Evolutionary conservation across 352 stramenopile genomes (phyloP), one percentile per base, ranked within the genome.

Genomic region (Phytophthora hybrid): DNA sequence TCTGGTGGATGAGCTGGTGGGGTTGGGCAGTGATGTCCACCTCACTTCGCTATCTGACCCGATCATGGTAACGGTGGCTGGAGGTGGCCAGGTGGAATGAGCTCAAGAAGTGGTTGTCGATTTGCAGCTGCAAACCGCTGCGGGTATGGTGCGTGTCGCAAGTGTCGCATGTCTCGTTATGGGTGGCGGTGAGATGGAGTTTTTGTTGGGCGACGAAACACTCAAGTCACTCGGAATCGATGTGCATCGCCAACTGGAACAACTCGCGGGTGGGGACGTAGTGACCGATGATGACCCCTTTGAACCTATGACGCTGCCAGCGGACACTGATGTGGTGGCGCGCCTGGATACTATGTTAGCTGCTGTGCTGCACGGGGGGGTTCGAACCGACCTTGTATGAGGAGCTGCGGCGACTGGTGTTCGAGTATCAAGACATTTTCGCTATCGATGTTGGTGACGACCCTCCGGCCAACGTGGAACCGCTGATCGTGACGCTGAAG

Each of bases 91-190:
- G 11, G 11, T 66, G 1, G 16, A 26, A 7, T 59, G 60, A n/a
- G 14, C 21, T 29, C 26, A 23, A 14, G 60, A 66, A 14, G 59
- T 58, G 31, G 49, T 31, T n/a, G 31, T 66, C 21, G 60, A 59
- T 47, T n/a, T 66, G 11, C 60, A 59, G 21, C 34, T 59, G 7
- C 60, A 66, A 14, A 66, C 49, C 1, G 49, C 31, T 26, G 60
- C 60, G 3, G 60, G 47, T 37, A 32, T 53, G 23, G 49, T 66
- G n/a, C 13, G 32, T 39, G 34, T 66, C 19, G 9, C 46, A 41
- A 59, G 37, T 53, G 60, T 66, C 60, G 49, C 46, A 58, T 66
- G 46, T 19, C 31, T 66, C 6, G 59, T 66, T 1, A 66, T 66
- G 59, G 13, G 32, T 34, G 46, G 29, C 14, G 47, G 47, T 31